Conservation (phyloP, 768 basidiomycete species). For the Dendrothele bispora region DNA sequence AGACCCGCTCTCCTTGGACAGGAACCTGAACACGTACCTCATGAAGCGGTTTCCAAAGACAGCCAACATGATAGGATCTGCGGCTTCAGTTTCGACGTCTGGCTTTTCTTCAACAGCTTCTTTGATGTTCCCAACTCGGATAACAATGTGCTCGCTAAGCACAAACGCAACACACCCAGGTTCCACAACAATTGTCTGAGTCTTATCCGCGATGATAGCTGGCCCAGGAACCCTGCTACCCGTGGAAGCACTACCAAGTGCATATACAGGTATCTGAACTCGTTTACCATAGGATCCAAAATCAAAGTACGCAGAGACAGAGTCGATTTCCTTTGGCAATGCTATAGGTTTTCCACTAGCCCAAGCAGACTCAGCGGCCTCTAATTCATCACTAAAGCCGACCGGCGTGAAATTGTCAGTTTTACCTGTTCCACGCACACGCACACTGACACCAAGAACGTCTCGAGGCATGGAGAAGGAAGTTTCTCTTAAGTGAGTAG, state of each 20-base stretch:
- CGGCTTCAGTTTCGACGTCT: not conserved
- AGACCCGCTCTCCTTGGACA: conserved; percentile 10
- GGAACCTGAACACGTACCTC: conserved; percentile 22
- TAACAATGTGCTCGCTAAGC: not conserved
- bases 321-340: not conserved
- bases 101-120: not conserved
- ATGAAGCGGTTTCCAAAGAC: conserved; percentile 28
- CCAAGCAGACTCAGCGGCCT: not conserved
- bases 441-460: not conserved
- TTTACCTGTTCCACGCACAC: not conserved
- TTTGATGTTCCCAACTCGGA: not conserved
- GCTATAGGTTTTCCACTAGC: too few species aligned
- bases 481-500: not conserved
- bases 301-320: not conserved
- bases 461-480: not conserved
- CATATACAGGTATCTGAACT: not conserved
- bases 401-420: not conserved
- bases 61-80: conserved; percentile 32
- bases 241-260: too few species aligned
- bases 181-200: conserved; percentile 65
- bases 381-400: not conserved
- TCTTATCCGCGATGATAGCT: conserved; percentile 6
- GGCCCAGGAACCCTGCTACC: too few species aligned
- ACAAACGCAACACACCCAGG: conserved; percentile 21
- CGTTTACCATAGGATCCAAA: not conserved